Conservation (phyloP, 1,284 basidiomycete genomes). For the Austroboletus rostrupii region DNA sequence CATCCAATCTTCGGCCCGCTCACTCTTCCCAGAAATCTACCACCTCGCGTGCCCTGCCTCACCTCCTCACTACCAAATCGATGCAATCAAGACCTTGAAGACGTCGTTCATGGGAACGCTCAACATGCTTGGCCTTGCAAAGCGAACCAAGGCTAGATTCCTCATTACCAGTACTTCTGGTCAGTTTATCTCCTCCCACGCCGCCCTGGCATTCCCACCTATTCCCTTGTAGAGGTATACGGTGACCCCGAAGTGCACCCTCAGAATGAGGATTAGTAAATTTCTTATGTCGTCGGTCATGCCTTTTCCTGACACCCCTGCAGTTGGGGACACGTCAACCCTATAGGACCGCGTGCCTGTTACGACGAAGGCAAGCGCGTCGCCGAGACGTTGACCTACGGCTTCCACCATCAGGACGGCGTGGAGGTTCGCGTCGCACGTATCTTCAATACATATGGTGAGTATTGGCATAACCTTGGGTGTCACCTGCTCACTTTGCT, state of each 20-base stretch:
- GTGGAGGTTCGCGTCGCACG: constrained; percentile 95
- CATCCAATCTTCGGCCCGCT: not conserved
- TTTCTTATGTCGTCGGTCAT: constrained; percentile 13
- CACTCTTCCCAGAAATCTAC: constrained; percentile 77
- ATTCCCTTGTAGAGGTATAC: constrained; percentile 73
- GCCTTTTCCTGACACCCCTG: constrained; percentile 14
- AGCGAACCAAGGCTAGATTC: constrained; percentile 95
- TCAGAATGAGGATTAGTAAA: constrained; percentile 90
- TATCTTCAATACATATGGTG: constrained; percentile 90
- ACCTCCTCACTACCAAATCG: constrained; percentile 92
- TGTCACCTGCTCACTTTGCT: not conserved
- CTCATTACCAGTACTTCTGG: constrained; percentile 91
- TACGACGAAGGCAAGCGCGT: constrained; percentile 98
- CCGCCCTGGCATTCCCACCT: constrained; percentile 5
- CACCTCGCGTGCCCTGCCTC: constrained; percentile 96
- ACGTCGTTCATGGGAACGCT: constrained; percentile 96
- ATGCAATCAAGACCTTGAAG: constrained; percentile 95
- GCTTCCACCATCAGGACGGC: constrained; percentile 89
- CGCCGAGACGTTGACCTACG: constrained; percentile 92
- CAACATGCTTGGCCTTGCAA: constrained; percentile 98
- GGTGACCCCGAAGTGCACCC: constrained; percentile 97
- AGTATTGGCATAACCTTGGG: constrained; percentile 8
- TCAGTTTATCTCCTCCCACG: constrained; percentile 30
- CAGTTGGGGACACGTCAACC: constrained; percentile 97
- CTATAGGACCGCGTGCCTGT: constrained; percentile 94